Base-by-base conservation (phyloP, 257 asterid genomes). In the Fraxinus anomala region DNA sequence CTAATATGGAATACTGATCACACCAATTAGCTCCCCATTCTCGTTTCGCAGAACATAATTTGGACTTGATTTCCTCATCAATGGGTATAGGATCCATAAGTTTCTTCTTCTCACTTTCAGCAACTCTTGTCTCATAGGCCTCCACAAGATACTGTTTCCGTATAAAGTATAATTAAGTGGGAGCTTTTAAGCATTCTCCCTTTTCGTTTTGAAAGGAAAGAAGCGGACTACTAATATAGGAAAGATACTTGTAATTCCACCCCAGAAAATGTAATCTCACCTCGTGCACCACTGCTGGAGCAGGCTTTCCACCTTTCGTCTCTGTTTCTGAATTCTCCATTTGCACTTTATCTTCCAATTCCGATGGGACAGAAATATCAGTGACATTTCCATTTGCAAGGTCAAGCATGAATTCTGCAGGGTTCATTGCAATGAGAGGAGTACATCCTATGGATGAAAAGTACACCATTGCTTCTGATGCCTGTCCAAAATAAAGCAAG, bases 11-110 rank as follows among this genome's bases (percentile, higher is more conserved):
- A 83, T 82, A 96, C 73, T 96, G 99, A 31, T 93, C 93, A 7
- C 87, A 79, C 99, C 99, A 96, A 86, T 91, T 88, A 6, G 97
- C 91, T 24, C 99, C 98, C 98, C 98, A 93, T 73, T 87, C 96
- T 80, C 97, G 86, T 86, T 91, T 92, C 34, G 68, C 69, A 16
- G 83, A 76, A 70, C 83, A 66, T 3, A 84, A 78, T 83, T 83
- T 82, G 1, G 90, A 80, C 87, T 89, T 89, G 44, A 83, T 78
- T 37, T 92, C 94, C 42, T 89, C 94, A 40, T 90, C 92, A 42
- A 90, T 80, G n/a, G 87, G 83, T 33, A 81, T 66, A 14, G 97
- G 89, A 37, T 69, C 79, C 85, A 77, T 69, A n/a, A 89, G 86
- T 74, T 86, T 87, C 80, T 84, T 89, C 85, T 91, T 92, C 85